Evolutionary conservation across 2,329 filamentous ascomycete genomes (phyloP).

Genomic region (Amauroascus niger): DNA sequence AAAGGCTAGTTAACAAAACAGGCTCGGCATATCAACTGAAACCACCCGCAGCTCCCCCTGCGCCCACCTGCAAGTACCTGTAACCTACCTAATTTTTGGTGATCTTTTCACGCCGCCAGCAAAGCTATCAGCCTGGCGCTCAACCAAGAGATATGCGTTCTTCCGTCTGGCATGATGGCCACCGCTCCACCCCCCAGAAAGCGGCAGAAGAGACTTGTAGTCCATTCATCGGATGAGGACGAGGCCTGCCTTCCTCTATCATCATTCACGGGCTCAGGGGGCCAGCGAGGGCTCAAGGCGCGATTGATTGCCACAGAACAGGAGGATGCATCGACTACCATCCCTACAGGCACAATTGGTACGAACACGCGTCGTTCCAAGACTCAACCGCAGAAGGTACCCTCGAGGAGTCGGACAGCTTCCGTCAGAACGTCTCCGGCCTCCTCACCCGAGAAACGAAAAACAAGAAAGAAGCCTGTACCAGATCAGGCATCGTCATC

Average conservation of each 20-base stretch:
- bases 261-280: neutral
- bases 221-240: constrained; percentile 25
- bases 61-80: too few species aligned
- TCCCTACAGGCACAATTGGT: neutral
- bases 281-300: neutral
- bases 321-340: neutral
- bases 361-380: neutral
- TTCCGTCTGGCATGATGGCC: constrained; percentile 25
- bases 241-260: constrained; percentile 10
- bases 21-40: too few species aligned
- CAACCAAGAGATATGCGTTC: neutral
- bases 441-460: constrained; percentile 28
- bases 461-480: constrained; percentile 15
- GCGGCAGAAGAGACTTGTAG: constrained; percentile 28
- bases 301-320: neutral
- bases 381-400: neutral
- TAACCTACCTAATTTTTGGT: neutral
- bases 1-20: too few species aligned
- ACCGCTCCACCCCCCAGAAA: constrained; percentile 27
- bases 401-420: neutral
- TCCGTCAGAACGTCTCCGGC: constrained; percentile 19
- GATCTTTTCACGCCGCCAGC: neutral
- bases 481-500: constrained; percentile 21
- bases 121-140: neutral
- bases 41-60: too few species aligned